Evolutionary conservation across 2,329 filamentous ascomycete genomes (phyloP), one percentile per base, ranked within the genome.

Genomic region (Fusarium vanettenii): DNA sequence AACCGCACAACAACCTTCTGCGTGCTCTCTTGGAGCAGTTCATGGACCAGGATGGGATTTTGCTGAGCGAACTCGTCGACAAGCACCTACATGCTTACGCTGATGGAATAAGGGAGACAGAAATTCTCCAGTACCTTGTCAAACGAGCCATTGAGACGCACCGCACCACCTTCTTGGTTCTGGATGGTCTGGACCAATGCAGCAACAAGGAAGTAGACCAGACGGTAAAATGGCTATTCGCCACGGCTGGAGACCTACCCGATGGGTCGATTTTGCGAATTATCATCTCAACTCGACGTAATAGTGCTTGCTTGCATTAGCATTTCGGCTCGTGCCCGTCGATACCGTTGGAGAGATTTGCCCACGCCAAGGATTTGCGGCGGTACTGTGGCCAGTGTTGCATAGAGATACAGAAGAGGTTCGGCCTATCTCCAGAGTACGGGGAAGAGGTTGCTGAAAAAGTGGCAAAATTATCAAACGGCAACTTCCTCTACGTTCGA

Each of bases 111-210:
- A 48, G 68, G 45, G 20, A 50, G 16, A 69, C 64, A 20, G n/a
- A 10, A 4, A n/a, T 55, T 10, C 62, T 73, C 2, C 50, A 65
- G 45, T n/a, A 37, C 6, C 13, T 69, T 3, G 20, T 65, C 33
- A 55, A 55, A 55, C n/a, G 13, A 9, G 55, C 29, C 5, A 13
- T 71, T 8, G 45, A 71, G 16, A 20, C 18, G 3, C 66, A 37
- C n/a, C n/a, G 18, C n/a, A 31, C 39, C 27, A 48, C 59, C 3
- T 73, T 55, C 20, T 9, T 73, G 6, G 35, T 73, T 10, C 35
- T 73, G 2, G 71, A 73, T 41, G 66, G 71, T 3, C 57, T 71
- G 6, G 71, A 73, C 22, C 69, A 69, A 61, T 71, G 66, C 29
- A 11, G 11, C 2, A 35, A 64, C 13, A 31, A 64, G 3, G 59